Base-by-base conservation (phyloP, 73 alveolate species). In the Breviolum minutum region DNA sequence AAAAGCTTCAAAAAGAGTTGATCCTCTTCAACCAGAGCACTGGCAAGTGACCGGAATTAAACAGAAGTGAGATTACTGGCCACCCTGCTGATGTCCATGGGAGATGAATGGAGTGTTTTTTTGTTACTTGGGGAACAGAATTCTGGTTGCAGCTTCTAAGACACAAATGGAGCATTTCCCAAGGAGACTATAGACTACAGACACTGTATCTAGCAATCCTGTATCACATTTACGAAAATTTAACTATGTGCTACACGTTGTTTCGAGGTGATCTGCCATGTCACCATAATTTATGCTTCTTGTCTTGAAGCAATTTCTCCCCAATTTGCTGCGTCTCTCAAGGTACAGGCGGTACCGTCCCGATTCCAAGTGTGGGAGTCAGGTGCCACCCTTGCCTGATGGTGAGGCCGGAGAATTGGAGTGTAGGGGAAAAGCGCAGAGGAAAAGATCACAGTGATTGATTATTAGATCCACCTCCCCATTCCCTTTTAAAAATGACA, bases 371-470 rank as follows among this genome's bases (percentile, higher is more conserved):
- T 90, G 96, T 40, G 96, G 87, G 48, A 71, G 87, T 62, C 87
- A 80, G 76, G 87, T 71, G 76, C 96, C 96, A 14, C 87, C 83
- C 16, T 63, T 90, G 87, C 96, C 96, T 24, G 96, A 90, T 68
- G 96, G 96, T 20, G 96, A 90, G 96, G 96, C 83, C n/a, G 24
- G 74, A 11, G 24, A 48, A 10, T 20, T 2, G 8, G 17, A 20
- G 27, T 22, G 63, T 32, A 30, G 5, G 90, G 19, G 90, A 32
- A 13, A 20, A 48, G 90, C 68, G 19, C 90, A 17, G 90, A 14
- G 70, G 86, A 60, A 8, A 29, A 60, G 22, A 63, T 12, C 24
- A 14, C 86, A 29, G 7, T 73, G 48, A 26, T 73, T 24, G 88
- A 80, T 64, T n/a, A 48, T 8, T 9, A 8, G 74, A 48, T 83